A percentile compares a stretch with the other conserved stretches of the same genome.
phyloP scores from a whole-genome alignment of 306 rosid species.

The Gynostemma pentaphyllum region DNA sequence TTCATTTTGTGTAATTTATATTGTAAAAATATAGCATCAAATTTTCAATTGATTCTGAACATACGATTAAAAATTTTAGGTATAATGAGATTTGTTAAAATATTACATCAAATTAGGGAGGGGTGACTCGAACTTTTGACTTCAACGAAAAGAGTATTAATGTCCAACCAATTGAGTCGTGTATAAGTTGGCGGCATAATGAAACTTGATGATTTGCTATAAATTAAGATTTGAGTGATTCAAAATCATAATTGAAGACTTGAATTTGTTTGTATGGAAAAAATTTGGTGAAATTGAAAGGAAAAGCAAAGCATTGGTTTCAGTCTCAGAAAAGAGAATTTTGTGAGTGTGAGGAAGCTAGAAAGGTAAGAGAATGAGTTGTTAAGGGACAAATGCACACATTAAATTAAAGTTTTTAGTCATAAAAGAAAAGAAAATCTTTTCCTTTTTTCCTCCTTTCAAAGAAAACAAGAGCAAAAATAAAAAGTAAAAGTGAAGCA shows the following conservation, averaged over 20 bases:
- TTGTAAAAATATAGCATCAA: background rate
- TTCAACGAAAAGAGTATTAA: no score
- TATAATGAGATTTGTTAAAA: no score
- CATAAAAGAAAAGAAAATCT: background rate
- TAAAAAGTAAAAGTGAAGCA: slow-evolving; percentile 12
- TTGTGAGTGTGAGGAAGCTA: slow-evolving; percentile 11
- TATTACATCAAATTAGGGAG: no score
- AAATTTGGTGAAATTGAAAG: slow-evolving; percentile 1
- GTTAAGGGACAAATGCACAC: slow-evolving; percentile 10
- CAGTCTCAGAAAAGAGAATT: background rate
- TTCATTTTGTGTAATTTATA: background rate
- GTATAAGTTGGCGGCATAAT: no score
- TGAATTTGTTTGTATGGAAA: background rate
- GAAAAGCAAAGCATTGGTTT: slow-evolving; percentile 7
- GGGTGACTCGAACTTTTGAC: no score
- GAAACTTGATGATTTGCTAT: background rate
- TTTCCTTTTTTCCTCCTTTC: background rate
- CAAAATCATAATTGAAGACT: background rate
- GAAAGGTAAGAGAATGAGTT: slow-evolving; percentile 3
- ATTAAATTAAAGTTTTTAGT: background rate
- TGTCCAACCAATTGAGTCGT: no score
- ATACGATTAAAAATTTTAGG: background rate
- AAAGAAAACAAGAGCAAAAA: background rate
- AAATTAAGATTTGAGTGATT: no score
- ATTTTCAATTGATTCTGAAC: background rate